Evolutionary conservation across 2,329 filamentous ascomycete species (phyloP).

Genomic region (Ascochyta koolunga): DNA sequence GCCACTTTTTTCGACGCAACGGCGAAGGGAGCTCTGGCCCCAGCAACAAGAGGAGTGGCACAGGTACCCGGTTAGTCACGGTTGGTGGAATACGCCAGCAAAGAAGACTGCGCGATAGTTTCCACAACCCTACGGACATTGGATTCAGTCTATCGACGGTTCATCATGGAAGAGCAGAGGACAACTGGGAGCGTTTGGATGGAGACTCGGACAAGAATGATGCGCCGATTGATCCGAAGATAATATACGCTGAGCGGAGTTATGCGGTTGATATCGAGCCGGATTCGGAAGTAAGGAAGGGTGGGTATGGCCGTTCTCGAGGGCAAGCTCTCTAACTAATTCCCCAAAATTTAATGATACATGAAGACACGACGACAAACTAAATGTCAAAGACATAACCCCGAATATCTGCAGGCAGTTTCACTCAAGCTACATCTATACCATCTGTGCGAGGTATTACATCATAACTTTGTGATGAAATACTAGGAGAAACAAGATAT

Average conservation of each 20-base stretch:
- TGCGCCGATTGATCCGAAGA: conserved; percentile 18
- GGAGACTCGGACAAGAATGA: conserved; percentile 23
- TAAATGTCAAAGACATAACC: too few relatives aligned
- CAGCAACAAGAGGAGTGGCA: conserved; percentile 13
- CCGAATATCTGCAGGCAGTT: too few relatives aligned
- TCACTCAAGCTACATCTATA: too few relatives aligned
- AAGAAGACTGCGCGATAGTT: conserved; percentile 13
- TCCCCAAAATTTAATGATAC: neutral
- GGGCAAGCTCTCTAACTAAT: neutral
- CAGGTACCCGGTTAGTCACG: conserved; percentile 11
- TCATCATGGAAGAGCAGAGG: conserved; percentile 19
- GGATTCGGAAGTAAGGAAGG: conserved; percentile 1
- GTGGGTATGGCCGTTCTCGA: neutral
- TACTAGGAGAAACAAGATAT: too few relatives aligned
- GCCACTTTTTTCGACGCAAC: conserved; percentile 22
- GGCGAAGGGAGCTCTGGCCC: conserved; percentile 20
- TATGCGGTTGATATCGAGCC: conserved; percentile 25
- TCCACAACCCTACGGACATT: conserved; percentile 16
- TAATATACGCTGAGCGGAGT: conserved; percentile 18
- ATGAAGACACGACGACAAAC: too few relatives aligned
- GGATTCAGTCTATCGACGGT: conserved; percentile 23
- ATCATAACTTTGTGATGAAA: too few relatives aligned
- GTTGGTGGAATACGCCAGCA: conserved; percentile 13
- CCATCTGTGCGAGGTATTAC: too few relatives aligned
- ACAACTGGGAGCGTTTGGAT: conserved; percentile 29